Evolutionary conservation across 2,329 filamentous ascomycete species (phyloP).

Genomic region (Keithomyces neogunnii): DNA sequence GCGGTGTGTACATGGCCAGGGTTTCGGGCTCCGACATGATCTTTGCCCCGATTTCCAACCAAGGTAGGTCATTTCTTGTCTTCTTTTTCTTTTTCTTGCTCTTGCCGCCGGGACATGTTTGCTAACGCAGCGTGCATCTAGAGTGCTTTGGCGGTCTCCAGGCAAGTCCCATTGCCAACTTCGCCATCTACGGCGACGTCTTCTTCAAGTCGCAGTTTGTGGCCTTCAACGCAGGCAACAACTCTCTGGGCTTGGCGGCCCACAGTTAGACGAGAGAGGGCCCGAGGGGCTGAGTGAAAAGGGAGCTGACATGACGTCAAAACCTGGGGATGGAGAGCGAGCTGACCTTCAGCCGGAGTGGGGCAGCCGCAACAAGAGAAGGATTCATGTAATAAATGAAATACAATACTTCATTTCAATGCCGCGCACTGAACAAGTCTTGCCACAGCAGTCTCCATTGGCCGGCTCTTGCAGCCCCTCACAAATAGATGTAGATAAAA

Average conservation of each 20-base stretch:
- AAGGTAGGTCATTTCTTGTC: conserved; percentile 33
- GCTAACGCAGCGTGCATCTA: conserved; percentile 11
- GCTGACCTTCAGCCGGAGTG: too few species aligned
- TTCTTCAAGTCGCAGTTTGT: conserved; percentile 55
- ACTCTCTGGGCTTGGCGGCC: conserved; percentile 40
- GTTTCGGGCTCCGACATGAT: conserved; percentile 45
- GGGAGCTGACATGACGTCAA: too few species aligned
- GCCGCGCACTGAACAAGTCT: too few species aligned
- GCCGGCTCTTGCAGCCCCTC: too few species aligned
- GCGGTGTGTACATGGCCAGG: conserved; percentile 46
- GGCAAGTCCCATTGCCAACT: conserved; percentile 34
- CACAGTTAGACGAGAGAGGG: conserved; percentile 10
- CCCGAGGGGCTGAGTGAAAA: too few species aligned
- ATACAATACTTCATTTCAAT: too few species aligned
- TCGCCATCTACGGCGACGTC: conserved; percentile 57
- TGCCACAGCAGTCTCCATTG: too few species aligned
- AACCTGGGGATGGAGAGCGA: too few species aligned
- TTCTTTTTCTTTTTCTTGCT: background rate
- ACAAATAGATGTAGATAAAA: too few species aligned
- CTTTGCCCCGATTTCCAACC: conserved; percentile 41
- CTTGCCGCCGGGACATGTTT: background rate
- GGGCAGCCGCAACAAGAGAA: too few species aligned
- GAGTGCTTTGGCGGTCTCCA: conserved; percentile 63
- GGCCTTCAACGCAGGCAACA: conserved; percentile 48
- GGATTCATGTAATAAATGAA: too few species aligned